Evolutionary conservation across 257 asterid species (phyloP).

Genomic region (Nicotiana noctiflora): DNA sequence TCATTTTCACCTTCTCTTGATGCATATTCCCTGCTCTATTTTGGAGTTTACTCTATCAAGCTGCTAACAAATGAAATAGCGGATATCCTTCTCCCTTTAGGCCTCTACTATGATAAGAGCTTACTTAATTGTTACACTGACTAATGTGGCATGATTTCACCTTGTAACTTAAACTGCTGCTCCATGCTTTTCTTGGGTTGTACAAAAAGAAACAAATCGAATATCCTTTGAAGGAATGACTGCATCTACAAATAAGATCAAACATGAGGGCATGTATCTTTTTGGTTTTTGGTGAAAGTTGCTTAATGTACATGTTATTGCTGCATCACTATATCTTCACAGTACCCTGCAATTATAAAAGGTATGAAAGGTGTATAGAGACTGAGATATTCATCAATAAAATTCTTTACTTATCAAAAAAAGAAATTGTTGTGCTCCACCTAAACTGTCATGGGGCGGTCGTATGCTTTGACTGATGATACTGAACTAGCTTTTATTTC

Average conservation of each 20-base stretch:
- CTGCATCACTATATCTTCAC: not conserved
- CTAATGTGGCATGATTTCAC: not conserved
- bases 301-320: not conserved
- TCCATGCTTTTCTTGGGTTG: not conserved
- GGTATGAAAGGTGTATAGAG: not conserved
- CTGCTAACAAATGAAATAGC: not conserved
- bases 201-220: not conserved
- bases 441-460: not conserved
- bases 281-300: not conserved
- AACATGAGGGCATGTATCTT: not conserved
- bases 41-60: not conserved
- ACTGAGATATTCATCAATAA: not conserved
- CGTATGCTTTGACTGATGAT: not conserved
- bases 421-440: not conserved
- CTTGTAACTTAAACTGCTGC: not conserved
- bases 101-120: not conserved
- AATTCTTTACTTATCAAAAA: not conserved
- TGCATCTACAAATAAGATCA: not conserved
- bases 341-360: not conserved
- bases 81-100: not conserved
- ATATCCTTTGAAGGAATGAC: not conserved
- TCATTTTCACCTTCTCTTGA: constrained; percentile 8
- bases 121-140: not conserved
- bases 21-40: constrained; percentile 4
- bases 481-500: not conserved